Conservation (phyloP, 495 filamentous ascomycete species). For the Neurospora sp. region DNA sequence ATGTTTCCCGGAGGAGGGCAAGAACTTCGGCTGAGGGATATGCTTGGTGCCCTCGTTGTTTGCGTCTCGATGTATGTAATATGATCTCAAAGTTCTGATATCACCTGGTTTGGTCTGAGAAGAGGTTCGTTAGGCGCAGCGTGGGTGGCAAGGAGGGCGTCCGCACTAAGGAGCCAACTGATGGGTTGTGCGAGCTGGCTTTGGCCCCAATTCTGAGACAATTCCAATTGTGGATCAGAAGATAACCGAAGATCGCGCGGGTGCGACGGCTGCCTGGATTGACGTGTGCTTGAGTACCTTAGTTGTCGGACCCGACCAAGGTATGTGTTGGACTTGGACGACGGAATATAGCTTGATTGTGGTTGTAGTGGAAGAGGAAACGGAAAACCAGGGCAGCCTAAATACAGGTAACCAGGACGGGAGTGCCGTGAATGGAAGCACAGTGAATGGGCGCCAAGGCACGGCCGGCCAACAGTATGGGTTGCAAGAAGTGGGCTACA, state of each 20-base stretch:
- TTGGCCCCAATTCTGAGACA: background rate
- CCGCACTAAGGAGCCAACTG: background rate
- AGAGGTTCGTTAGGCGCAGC: background rate
- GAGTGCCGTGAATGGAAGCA: too few species aligned
- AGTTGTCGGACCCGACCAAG: background rate
- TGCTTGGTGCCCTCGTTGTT: background rate
- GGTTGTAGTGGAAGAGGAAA: too few species aligned
- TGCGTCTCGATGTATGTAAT: background rate
- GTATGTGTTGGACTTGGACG: too few species aligned
- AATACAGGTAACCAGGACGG: too few species aligned
- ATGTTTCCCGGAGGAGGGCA: background rate
- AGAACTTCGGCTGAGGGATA: background rate
- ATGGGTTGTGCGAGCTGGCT: too few species aligned
- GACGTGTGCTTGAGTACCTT: background rate
- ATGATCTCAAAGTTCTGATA: background rate
- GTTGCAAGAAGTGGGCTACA: background rate
- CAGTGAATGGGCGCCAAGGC: too few species aligned
- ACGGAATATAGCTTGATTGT: too few species aligned
- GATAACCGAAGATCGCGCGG: background rate
- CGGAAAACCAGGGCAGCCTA: too few species aligned
- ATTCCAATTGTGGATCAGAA: background rate
- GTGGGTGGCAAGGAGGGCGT: background rate
- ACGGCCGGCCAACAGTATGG: too few species aligned
- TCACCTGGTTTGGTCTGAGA: background rate
- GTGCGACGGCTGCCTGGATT: background rate